Base-by-base conservation (phyloP, 108 stramenopile genomes). In the Chaetoceros muelleri region DNA sequence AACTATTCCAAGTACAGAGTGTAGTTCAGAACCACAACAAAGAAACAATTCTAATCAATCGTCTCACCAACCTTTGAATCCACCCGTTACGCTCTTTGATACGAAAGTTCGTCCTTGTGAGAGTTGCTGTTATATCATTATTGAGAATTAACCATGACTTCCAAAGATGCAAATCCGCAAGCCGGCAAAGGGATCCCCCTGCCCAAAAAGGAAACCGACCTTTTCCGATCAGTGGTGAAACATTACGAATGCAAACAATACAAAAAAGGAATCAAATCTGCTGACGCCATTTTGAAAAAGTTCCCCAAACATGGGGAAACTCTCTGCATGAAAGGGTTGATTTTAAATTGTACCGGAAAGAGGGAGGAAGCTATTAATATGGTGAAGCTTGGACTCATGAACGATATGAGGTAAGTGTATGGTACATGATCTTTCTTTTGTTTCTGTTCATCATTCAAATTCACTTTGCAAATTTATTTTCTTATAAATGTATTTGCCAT, bases 301-400 rank as follows among this genome's bases (percentile, higher is more conserved):
- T 94, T 78, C 65, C 96, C 96, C 3, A 85, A 94, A 54, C 95
- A 97, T 69, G 98, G 98, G 19, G 98, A 96, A 64, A 96, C 98
- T 5, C 71, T 96, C 7, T 90, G 94, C 24, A 97, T 99, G 96
- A 96, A 95, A 70, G 96, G 95, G 23, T 68, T 99, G 34, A 84
- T 84, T 28, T 52, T 93, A 47, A 95, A 95, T 74, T 76, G 62
- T 44, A 63, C 92, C 75, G 65, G 67, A 7, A 81, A 68, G 56
- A 66, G 68, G 54, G 85, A 87, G 47, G 90, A 96, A 76, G 98
- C 98, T 8, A 82, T 87, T 56, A 95, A 88, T 30, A 74, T 93
- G 46, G 95, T 95, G 24, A 95, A 95, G 64, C 62, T 60, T 48
- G 98, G 95, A 19, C 71, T 99, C 20, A 77, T 74, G 71, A 72